Base-by-base conservation (phyloP, 2,329 filamentous ascomycete genomes). In the Graphilbum sp. region DNA sequence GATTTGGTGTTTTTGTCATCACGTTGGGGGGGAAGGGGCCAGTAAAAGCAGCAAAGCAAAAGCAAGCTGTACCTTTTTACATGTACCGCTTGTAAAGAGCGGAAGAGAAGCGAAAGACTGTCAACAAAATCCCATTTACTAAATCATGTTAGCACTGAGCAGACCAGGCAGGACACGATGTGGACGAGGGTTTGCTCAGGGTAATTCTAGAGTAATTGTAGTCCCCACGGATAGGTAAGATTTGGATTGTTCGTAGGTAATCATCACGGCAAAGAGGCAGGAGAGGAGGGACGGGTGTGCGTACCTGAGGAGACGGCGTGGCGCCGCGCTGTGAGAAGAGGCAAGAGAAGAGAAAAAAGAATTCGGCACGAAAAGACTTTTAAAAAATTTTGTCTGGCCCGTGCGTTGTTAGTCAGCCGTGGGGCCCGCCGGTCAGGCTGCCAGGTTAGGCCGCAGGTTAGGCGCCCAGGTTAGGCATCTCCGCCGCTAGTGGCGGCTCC, bases 241-340 rank as follows among this genome's bases (percentile, higher is more conserved):
- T 59, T 73, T 74, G 69, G 69, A 74, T 73, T 73, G 68, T 72
- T 72, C 66, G 56, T 57, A 54, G 47, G 49, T 51, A 56, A 29
- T 65, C 62, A 58, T 66, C 62, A 63, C 47, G 46, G 59, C 54
- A 60, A 55, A 18, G 41, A 36, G 33, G 21, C 16, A 33, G 18
- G n/a, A 37, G n/a, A n/a, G n/a, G n/a, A n/a, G n/a, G n/a, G n/a
- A n/a, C n/a, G n/a, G n/a, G n/a, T n/a, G n/a, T n/a, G n/a, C n/a
- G n/a, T n/a, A n/a, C n/a, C n/a, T n/a, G n/a, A 4, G 21, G 10
- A 23, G 19, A 21, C 18, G 17, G 15, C 19, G 17, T 5, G 16
- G 15, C 6, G 18, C 8, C n/a, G n/a, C n/a, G n/a, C n/a, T n/a
- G n/a, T 29, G 32, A 16, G n/a, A 41, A 41, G 37, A 29, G 24